A percentile compares a stretch with the other conserved stretches of the same genome.
Evolutionary conservation across 202 grass and related monocot genomes (phyloP).

Genomic region (Cymbopogon flexuosus): DNA sequence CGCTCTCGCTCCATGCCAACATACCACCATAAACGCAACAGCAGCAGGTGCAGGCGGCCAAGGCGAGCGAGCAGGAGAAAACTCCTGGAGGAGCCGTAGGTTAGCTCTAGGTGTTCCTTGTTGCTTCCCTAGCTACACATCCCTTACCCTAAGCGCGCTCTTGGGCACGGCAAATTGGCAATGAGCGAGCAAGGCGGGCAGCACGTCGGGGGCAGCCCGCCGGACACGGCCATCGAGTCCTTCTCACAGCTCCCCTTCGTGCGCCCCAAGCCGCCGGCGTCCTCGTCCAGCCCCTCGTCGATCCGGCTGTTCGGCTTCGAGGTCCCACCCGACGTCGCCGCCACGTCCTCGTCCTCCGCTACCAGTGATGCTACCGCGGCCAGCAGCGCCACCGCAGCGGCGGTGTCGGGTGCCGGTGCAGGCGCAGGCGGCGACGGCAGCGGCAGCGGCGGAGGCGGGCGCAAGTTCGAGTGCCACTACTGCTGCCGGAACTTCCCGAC

Average conservation of each 20-base stretch:
- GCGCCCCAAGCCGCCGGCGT: conserved; percentile 19
- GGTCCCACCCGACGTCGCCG: conserved; percentile 37
- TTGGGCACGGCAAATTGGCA: background rate
- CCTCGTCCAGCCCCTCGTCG: conserved; percentile 30
- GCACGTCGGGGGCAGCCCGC: conserved; percentile 14
- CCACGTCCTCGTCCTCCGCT: conserved; percentile 33
- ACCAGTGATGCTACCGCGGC: conserved; percentile 30
- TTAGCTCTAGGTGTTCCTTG: background rate
- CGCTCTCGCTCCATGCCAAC: conserved; percentile 21
- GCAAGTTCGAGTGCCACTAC: conserved; percentile 69
- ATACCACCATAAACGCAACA: conserved; percentile 30
- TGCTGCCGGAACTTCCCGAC: conserved; percentile 73
- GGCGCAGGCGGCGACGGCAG: background rate
- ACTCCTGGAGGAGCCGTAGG: conserved; percentile 28
- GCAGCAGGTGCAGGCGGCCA: conserved; percentile 4
- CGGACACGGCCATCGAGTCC: conserved; percentile 45
- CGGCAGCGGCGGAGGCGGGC: conserved; percentile 59
- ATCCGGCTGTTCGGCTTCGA: conserved; percentile 84
- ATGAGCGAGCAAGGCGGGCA: conserved; percentile 68
- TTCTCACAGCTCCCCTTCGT: conserved; percentile 74
- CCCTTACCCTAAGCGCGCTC: conserved; percentile 19
- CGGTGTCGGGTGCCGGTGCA: background rate
- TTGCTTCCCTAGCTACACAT: background rate
- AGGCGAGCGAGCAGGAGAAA: background rate
- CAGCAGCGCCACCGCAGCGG: conserved; percentile 5